Evolutionary conservation across 352 stramenopile genomes (phyloP), one percentile per base, ranked within the genome.

Genomic region (Phytophthora citrophthora): DNA sequence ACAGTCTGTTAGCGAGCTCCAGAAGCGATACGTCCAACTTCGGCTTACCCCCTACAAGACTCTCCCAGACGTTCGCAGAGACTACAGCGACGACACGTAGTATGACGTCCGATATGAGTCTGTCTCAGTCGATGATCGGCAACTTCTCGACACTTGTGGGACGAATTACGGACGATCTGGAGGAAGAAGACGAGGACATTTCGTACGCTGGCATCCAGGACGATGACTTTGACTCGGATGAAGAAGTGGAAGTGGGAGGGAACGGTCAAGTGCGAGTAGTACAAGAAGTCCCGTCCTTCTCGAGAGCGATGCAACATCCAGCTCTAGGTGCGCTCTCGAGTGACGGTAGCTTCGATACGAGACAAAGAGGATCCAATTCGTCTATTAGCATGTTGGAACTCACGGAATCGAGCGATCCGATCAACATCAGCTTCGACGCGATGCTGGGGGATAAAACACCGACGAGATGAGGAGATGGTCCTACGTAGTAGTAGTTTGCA

Each of bases 121-220:
- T 93, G 6, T 84, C 83, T 8, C 72, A 88, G 38, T 81, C 84
- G 7, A 91, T 93, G 75, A 73, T 91, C 18, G 82, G 81, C 15
- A 93, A 86, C 34, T 93, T 91, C 55, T 89, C 84, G 40, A 76
- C 79, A 13, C 50, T 91, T 6, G 81, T 90, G 27, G 72, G 80
- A 1, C 64, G 77, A 0, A 77, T 90, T 59, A 83, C 78, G 16
- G 84, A 93, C 57, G 83, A 93, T 40, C 54, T 82, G 0, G 48
- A 85, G 5, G 79, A 88, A 29, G 79, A 86, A 27, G 77, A 85
- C 38, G 67, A 77, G 26, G 71, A 73, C 13, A 41, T 72, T 32
- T 74, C 55, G n/a, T 79, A 74, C 48, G 65, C 60, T 13, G 68
- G 68, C n/a, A 70, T 81, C 26, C 56, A 72, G 18, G 68, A 75